These are phyloP conservation scores for Verticillium klebahnii DNA, from an alignment of 2,329 filamentous ascomycete species.

Conservation along the genomic window DNA sequence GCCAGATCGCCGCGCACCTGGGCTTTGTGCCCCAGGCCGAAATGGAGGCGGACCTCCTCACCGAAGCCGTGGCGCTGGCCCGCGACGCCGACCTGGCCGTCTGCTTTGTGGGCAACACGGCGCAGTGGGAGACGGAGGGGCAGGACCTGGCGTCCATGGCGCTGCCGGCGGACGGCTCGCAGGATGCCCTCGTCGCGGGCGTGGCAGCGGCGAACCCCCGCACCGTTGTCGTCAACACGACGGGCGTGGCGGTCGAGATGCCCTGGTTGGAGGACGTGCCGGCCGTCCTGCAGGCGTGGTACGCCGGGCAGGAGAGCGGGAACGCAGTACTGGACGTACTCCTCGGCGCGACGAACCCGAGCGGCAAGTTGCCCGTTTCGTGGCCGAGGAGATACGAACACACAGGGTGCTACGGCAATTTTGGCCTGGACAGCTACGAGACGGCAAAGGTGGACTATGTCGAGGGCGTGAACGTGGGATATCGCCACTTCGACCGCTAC, in stretches of 20 bases:
- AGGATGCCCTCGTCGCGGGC: constrained; percentile 60
- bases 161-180: constrained; percentile 52
- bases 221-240: constrained; percentile 66
- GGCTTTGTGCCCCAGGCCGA: neutral
- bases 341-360: constrained; percentile 59
- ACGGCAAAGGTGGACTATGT: constrained; percentile 64
- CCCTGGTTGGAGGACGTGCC: constrained; percentile 63
- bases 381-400: constrained; percentile 62
- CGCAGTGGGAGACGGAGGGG: constrained; percentile 72
- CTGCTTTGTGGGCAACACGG: constrained; percentile 64
- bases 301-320: constrained; percentile 66
- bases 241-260: constrained; percentile 63
- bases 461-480: constrained; percentile 69
- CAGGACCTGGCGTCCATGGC: constrained; percentile 71
- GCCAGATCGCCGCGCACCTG: constrained; percentile 41
- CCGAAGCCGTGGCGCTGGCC: constrained; percentile 60
- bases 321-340: constrained; percentile 66
- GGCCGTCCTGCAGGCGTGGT: constrained; percentile 70
- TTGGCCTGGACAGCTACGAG: constrained; percentile 53
- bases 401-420: constrained; percentile 68
- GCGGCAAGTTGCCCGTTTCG: constrained; percentile 62
- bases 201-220: constrained; percentile 58
- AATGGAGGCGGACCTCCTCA: constrained; percentile 48
- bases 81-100: constrained; percentile 61
- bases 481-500: constrained; percentile 64